Base-by-base conservation (phyloP, 2,329 filamentous ascomycete species). In the Hypoxylon sp. region DNA sequence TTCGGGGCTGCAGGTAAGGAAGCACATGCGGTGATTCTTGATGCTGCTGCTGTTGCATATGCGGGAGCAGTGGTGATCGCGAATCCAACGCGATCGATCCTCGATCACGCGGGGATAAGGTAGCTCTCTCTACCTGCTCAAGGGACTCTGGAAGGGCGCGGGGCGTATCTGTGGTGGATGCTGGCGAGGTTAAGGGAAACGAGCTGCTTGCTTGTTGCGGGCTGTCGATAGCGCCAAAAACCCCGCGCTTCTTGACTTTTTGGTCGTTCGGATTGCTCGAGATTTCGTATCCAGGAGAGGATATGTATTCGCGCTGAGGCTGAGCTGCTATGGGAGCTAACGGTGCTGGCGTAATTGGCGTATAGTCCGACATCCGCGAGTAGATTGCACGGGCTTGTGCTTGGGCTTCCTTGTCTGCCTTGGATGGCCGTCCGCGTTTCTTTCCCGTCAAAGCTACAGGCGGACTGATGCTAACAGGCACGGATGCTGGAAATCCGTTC, bases 361-460 rank as follows among this genome's bases (percentile, higher is more conserved):
- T 32, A 45, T 66, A 69, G 48, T 69, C 67, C 19, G 60, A 63
- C 29, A 63, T 30, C 34, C 67, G 60, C 19, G 61, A 49, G 23
- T 68, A 66, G 40, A 57, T 56, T 19, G 67, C 65, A 21, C 67
- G 67, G 36, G 66, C 65, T 49, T 68, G 66, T 36, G 66, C 65
- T 49, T 68, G 66, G 9, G 67, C 67, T 63, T 70, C 73, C 57
- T 73, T 75, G 45, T 77, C 76, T 8, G 73, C 70, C 45, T 75
- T 72, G 7, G 76, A 73, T 3, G 76, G 76, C 27, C 76, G 70
- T 2, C 76, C 76, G 51, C 76, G 71, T 62, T 77, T 78, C 58
- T 71, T 75, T 6, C 66, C 67, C 13, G 65, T 61, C 36, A 59
- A 45, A 5, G 64, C 58, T 34, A 63, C 45, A 21, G 59, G 52